A percentile compares a stretch with the other conserved stretches of the same genome.
phyloP scores from a whole-genome alignment of 2,329 filamentous ascomycete genomes.

The Curvularia spicifera region DNA sequence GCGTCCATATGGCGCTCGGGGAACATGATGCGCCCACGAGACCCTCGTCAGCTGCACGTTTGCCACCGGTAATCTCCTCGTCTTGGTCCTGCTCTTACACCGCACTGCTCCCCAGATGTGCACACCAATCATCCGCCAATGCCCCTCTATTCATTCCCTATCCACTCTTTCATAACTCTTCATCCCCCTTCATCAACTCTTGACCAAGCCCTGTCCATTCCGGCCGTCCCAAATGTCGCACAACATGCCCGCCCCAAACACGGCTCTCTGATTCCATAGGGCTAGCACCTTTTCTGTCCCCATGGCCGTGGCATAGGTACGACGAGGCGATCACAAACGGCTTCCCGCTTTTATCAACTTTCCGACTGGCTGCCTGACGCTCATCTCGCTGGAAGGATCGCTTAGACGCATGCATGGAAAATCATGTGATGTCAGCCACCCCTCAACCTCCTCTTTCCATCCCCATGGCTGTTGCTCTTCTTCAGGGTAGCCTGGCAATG shows the following conservation, averaged over 20 bases:
- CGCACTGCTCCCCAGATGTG: constrained; percentile 12
- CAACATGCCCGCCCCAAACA: constrained; percentile 24
- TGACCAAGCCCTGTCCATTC: constrained; percentile 12
- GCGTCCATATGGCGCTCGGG: constrained; percentile 10
- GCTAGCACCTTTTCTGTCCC: constrained; percentile 14
- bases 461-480: neutral
- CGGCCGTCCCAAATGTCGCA: constrained; percentile 22
- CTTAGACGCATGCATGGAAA: constrained; percentile 38
- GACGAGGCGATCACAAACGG: constrained; percentile 27
- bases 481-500: neutral
- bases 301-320: constrained; percentile 24
- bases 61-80: constrained; percentile 24
- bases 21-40: constrained; percentile 18
- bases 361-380: constrained; percentile 40
- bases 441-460: neutral
- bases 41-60: constrained; percentile 21
- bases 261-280: constrained; percentile 25
- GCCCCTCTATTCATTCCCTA: constrained; percentile 8
- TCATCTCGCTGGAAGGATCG: constrained; percentile 34
- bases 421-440: constrained; percentile 36
- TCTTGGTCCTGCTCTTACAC: constrained; percentile 4
- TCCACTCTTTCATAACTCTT: constrained; percentile 9
- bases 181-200: constrained; percentile 28
- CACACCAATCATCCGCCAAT: constrained; percentile 15
- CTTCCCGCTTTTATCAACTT: constrained; percentile 29